phyloP scores from a whole-genome alignment of 75 land plant species.

The Selaginella tamariscina region DNA sequence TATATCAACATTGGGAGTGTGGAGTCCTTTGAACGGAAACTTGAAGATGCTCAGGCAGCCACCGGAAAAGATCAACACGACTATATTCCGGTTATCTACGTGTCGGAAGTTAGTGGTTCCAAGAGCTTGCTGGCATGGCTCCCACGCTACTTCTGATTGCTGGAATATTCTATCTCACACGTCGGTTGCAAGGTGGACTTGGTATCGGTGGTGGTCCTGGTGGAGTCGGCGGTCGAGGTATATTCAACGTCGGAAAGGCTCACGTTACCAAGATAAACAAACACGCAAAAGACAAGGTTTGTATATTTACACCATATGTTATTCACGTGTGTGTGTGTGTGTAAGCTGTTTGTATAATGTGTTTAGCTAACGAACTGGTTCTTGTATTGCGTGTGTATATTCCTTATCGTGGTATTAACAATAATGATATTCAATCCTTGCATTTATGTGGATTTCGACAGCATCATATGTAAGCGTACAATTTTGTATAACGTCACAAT shows the following conservation, averaged over 20 bases:
- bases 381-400: no score
- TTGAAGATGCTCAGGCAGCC: constrained; percentile 41
- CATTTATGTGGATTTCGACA: no score
- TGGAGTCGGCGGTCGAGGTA: constrained; percentile 33
- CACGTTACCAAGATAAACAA: constrained; percentile 52
- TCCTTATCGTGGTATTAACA: no score
- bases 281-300: constrained; percentile 41
- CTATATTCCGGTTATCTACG: constrained; percentile 84
- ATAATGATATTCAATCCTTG: no score
- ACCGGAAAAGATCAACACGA: constrained; percentile 68
- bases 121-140: constrained; percentile 31
- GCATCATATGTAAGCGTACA: no score
- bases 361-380: no score
- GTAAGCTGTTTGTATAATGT: no score
- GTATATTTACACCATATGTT: neutral
- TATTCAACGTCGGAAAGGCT: constrained; percentile 44
- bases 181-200: constrained; percentile 29
- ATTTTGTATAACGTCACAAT: no score
- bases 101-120: constrained; percentile 46
- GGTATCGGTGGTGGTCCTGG: constrained; percentile 35
- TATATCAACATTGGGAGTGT: constrained; percentile 46
- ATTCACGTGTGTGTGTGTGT: neutral
- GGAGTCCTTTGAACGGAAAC: constrained; percentile 47
- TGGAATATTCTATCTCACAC: constrained; percentile 30
- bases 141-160: constrained; percentile 40